Evolutionary conservation across 2,329 filamentous ascomycete species (phyloP).

Genomic region (Diaporthe velutina): DNA sequence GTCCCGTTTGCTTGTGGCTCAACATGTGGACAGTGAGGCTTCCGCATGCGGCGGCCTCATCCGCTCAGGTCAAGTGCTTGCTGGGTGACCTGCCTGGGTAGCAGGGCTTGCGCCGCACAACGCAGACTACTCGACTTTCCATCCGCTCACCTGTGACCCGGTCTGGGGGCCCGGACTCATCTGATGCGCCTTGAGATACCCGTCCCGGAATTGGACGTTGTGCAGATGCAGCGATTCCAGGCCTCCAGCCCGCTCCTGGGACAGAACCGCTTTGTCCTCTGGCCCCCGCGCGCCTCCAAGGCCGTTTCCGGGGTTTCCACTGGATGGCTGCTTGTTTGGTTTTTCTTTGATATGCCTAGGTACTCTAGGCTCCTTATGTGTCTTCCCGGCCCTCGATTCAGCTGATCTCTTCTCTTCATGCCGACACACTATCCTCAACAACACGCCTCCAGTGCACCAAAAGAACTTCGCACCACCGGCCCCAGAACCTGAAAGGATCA

Average conservation of each 20-base stretch:
- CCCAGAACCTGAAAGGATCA: not conserved
- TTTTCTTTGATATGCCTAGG: not conserved
- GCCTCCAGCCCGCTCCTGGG: too few species aligned
- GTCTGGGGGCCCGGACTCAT: not conserved
- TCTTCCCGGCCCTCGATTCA: not conserved
- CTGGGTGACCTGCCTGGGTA: not conserved
- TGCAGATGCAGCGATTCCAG: slow-evolving; percentile 1
- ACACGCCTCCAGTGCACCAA: not conserved
- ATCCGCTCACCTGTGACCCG: not conserved
- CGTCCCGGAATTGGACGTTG: slow-evolving; percentile 13
- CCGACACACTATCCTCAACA: slow-evolving; percentile 6
- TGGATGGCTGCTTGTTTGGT: not conserved
- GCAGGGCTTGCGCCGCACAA: not conserved
- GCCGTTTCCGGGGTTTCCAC: slow-evolving; percentile 3
- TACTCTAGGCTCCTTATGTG: not conserved
- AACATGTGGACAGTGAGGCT: not conserved
- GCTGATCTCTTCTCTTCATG: not conserved
- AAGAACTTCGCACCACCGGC: not conserved
- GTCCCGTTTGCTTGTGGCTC: not conserved
- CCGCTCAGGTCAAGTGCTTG: not conserved
- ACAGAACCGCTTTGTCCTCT: not conserved
- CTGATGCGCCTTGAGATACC: not conserved
- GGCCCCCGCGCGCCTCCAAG: not conserved
- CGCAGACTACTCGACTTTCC: not conserved
- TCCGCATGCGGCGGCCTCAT: slow-evolving; percentile 11